Conservation (phyloP, 2,329 filamentous ascomycete genomes). For the Diaporthe eres region DNA sequence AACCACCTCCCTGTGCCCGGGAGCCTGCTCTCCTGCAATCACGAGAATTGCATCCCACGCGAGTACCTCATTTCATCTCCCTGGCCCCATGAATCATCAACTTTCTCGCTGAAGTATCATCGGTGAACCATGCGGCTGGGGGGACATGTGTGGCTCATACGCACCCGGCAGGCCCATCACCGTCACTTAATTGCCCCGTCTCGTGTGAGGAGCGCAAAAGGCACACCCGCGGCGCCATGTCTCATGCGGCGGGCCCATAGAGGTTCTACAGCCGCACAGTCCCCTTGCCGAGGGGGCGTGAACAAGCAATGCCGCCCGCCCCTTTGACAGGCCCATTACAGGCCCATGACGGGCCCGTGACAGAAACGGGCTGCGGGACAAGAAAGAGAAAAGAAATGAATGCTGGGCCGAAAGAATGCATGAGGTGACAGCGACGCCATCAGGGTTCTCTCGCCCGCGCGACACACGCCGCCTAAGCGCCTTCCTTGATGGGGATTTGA, state of each 20-base stretch:
- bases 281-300: not conserved
- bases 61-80: not conserved
- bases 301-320: not conserved
- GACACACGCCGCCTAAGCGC: not conserved
- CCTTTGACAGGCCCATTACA: constrained; percentile 5
- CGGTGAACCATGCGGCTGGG: not conserved
- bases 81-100: not conserved
- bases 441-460: constrained; percentile 2
- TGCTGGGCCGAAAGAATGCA: not conserved
- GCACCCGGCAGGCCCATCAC: not conserved
- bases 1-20: not conserved
- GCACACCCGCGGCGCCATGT: not conserved
- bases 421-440: not conserved
- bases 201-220: not conserved
- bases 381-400: not conserved
- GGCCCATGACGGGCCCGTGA: not conserved
- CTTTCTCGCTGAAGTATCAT: not conserved
- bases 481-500: not conserved
- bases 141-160: not conserved
- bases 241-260: constrained; percentile 1
- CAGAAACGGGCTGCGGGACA: not conserved
- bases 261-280: not conserved
- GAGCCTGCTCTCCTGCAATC: not conserved
- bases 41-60: not conserved
- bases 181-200: not conserved